Evolutionary conservation across 1,139 yeast genomes (phyloP).

Genomic region (Kurtzmaniella quercitrusa): DNA sequence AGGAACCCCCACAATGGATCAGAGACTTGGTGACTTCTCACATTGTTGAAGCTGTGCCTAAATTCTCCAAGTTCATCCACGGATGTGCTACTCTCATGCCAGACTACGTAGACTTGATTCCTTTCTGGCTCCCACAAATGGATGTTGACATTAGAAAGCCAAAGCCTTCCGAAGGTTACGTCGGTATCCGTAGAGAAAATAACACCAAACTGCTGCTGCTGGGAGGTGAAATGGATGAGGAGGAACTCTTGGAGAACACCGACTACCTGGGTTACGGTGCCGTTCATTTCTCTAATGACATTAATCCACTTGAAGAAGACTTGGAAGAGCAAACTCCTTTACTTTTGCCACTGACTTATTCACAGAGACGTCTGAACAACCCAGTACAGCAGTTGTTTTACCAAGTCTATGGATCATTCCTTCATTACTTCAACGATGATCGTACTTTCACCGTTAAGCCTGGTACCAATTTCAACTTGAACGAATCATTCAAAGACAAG

Average conservation of each 20-base stretch:
- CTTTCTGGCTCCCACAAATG: constrained; percentile 99
- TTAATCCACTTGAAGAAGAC: constrained; percentile 47
- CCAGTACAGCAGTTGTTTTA: constrained; percentile 31
- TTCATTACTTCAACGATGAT: constrained; percentile 57
- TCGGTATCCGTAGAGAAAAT: constrained; percentile 47
- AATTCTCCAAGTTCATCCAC: constrained; percentile 93
- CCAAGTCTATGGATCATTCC: constrained; percentile 33
- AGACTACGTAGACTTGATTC: constrained; percentile 75
- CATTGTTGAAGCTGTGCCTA: constrained; percentile 96
- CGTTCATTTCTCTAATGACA: constrained; percentile 45
- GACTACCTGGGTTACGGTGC: constrained; percentile 34
- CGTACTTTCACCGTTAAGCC: constrained; percentile 71
- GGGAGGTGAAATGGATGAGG: constrained; percentile 49
- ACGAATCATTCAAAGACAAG: constrained; percentile 40
- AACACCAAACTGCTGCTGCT: constrained; percentile 34
- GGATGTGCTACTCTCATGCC: constrained; percentile 89
- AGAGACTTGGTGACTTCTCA: constrained; percentile 88
- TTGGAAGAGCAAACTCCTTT: constrained; percentile 42
- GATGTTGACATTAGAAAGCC: constrained; percentile 92
- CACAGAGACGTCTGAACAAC: constrained; percentile 19
- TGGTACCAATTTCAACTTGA: constrained; percentile 74
- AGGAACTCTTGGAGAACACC: constrained; percentile 37
- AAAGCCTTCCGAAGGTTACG: constrained; percentile 51
- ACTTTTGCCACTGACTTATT: constrained; percentile 35
- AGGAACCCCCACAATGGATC: constrained; percentile 98